Conservation (phyloP, 2,329 filamentous ascomycete genomes). For the Pezicula rhizophila region DNA sequence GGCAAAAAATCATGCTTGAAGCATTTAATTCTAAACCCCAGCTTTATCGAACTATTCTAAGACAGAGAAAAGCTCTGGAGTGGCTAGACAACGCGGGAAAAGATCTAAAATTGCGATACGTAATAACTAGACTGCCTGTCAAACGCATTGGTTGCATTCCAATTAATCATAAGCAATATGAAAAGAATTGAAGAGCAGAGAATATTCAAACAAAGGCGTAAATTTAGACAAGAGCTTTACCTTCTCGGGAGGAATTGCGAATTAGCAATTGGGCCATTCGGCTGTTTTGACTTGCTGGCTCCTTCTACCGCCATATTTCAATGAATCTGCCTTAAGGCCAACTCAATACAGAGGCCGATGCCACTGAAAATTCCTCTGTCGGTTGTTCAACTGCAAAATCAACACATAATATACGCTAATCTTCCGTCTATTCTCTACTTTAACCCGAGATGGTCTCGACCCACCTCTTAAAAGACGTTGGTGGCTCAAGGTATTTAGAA, state of each 20-base stretch:
- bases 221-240: neutral
- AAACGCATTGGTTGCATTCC: no score
- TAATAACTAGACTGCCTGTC: no score
- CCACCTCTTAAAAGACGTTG: conserved; percentile 16
- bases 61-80: no score
- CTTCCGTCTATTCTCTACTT: conserved; percentile 17
- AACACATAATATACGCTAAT: conserved; percentile 6
- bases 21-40: no score
- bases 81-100: no score
- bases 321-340: conserved; percentile 20
- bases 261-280: conserved; percentile 15
- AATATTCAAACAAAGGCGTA: neutral
- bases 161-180: no score
- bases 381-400: neutral
- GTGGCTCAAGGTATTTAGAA: conserved; percentile 18
- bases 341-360: conserved; percentile 17
- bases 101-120: no score
- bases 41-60: no score
- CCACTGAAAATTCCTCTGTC: conserved; percentile 3
- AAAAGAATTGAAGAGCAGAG: neutral
- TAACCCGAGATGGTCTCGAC: conserved; percentile 16
- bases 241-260: conserved; percentile 17
- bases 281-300: conserved; percentile 10
- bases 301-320: conserved; percentile 19
- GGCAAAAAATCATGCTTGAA: no score